Conservation (phyloP, 1,284 basidiomycete genomes). For the Microbotryum violaceum region DNA sequence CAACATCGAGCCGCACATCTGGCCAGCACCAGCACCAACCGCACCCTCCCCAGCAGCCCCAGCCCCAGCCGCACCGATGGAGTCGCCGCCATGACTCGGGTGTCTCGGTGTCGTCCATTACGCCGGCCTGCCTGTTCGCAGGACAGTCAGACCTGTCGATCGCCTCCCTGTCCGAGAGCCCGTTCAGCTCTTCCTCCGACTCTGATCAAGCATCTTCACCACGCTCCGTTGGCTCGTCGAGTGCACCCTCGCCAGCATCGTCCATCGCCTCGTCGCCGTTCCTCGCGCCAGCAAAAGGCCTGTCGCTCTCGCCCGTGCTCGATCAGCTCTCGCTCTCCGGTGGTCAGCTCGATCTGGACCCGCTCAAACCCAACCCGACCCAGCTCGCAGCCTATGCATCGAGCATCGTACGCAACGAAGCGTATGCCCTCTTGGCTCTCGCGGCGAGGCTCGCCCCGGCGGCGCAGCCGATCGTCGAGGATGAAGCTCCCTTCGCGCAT, state of each 20-base stretch:
- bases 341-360: not conserved
- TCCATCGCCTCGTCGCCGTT: constrained; percentile 27
- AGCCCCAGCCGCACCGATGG: too few relatives aligned
- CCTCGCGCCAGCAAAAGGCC: constrained; percentile 9
- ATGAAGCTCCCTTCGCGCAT: constrained; percentile 9
- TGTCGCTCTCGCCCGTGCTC: constrained; percentile 7
- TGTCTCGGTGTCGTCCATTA: too few relatives aligned
- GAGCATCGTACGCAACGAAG: constrained; percentile 33
- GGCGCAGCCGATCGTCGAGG: constrained; percentile 24
- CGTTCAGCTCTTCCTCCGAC: not conserved
- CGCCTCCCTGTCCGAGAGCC: not conserved
- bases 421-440: constrained; percentile 35
- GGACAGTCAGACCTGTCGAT: too few relatives aligned
- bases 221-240: constrained; percentile 15
- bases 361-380: constrained; percentile 6
- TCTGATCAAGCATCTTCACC: constrained; percentile 18
- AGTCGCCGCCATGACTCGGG: too few relatives aligned
- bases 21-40: too few relatives aligned
- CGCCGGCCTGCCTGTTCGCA: too few relatives aligned
- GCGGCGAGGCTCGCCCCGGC: constrained; percentile 31
- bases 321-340: constrained; percentile 1
- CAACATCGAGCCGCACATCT: too few relatives aligned
- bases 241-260: constrained; percentile 18
- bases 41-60: too few relatives aligned
- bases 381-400: constrained; percentile 31